Percentiles rank a stretch among this genome's conserved stretches.
Evolutionary conservation across 129 eudicot genomes (phyloP).

Genomic region (Flaveria robusta): DNA sequence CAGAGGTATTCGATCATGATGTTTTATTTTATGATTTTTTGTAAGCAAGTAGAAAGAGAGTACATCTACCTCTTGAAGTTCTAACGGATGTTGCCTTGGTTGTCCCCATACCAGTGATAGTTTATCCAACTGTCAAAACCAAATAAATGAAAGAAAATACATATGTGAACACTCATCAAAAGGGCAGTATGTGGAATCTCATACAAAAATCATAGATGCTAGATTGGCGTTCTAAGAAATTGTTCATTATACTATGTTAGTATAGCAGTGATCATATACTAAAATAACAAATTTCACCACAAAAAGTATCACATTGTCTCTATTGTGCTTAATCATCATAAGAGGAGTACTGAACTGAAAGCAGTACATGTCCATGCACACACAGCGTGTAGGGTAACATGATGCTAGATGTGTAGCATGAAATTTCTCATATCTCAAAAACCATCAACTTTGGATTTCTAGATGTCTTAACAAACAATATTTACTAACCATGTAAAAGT

Average conservation of each 20-base stretch:
- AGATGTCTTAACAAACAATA: not conserved
- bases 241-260: not conserved
- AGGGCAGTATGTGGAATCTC: not conserved
- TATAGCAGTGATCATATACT: not conserved
- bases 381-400: not conserved
- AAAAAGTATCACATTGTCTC: not conserved
- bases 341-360: not conserved
- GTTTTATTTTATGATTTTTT: not conserved
- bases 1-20: not conserved
- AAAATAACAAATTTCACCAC: not conserved
- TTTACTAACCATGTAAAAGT: not conserved
- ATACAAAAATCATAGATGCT: constrained; percentile 2
- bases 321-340: not conserved
- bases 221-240: not conserved
- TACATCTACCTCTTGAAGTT: constrained; percentile 67
- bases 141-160: not conserved
- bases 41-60: not conserved
- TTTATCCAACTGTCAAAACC: constrained; percentile 69
- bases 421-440: not conserved
- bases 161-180: constrained; percentile 20
- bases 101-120: constrained; percentile 86
- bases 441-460: not conserved
- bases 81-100: constrained; percentile 89
- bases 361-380: constrained; percentile 1
- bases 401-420: constrained; percentile 4